Base-by-base conservation (phyloP, 108 stramenopile genomes). In the Pseudonitzschia pungens region DNA sequence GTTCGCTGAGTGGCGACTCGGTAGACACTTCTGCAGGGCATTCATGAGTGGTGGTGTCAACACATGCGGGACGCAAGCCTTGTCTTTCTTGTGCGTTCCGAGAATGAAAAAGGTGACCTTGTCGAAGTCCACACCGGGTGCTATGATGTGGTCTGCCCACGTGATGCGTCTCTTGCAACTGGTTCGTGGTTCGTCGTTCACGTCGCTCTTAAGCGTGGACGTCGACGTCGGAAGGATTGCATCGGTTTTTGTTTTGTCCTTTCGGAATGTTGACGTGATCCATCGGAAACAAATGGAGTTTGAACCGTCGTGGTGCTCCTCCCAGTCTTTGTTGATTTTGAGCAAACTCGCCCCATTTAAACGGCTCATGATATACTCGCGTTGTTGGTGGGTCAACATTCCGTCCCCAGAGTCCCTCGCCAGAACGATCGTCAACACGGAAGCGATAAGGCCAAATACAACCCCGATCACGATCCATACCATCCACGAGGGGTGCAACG, bases 31-130 rank as follows among this genome's bases (percentile, higher is more conserved):
- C 31, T 77, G 75, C 45, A 92, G 76, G 44, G 83, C 71, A n/a
- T 87, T 87, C 87, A 92, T 89, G 21, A 92, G 77, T 12, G 91
- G 91, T 12, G 91, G 91, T 4, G 83, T 80, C 54, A 89, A 45
- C 1, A 92, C 91, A 69, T 92, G 88, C 15, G 91, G 91, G 71
- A 78, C 81, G 54, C 82, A 83, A 0, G 65, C 18, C 2, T 32
- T 33, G 66, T 88, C 87, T 41, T 75, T 75, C 9, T 83, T 83
- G 36, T 81, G 82, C 20, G 87, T 86, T 41, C 87, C 87, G 0
- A 88, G 66, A 21, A 88, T 84, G 28, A 68, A 42, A 42, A 79
- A 79, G 4, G 15, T 9, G 2, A 15, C 27, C 9, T 31, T 56
- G 26, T 68, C 66, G 28, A 40, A 24, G n/a, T 75, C 74, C 20